Conservation (phyloP, 2,329 filamentous ascomycete species). For the Diaporthe longicolla region DNA sequence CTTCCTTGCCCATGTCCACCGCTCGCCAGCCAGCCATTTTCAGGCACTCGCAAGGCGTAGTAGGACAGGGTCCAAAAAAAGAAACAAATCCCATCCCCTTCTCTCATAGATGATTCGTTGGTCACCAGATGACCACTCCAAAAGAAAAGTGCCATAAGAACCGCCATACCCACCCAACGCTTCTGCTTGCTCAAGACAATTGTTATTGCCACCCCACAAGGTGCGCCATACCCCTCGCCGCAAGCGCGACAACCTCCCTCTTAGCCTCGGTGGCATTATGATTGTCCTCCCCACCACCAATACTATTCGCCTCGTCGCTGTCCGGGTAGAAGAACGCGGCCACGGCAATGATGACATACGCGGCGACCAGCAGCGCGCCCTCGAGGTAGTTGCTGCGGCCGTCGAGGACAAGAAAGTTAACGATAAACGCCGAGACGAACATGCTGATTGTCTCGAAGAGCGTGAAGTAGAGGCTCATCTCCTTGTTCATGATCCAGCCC, state of each 20-base stretch:
- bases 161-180: too few species aligned
- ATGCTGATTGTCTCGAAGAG: slow-evolving; percentile 90
- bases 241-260: slow-evolving; percentile 11
- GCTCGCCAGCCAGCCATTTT: background rate
- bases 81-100: background rate
- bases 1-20: background rate
- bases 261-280: slow-evolving; percentile 22
- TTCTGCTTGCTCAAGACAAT: background rate
- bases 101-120: background rate
- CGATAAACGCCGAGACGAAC: slow-evolving; percentile 87
- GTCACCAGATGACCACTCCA: background rate
- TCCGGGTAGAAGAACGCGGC: slow-evolving; percentile 77
- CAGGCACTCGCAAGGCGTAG: background rate
- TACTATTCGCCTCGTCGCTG: slow-evolving; percentile 59
- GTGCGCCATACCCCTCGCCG: slow-evolving; percentile 16
- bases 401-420: slow-evolving; percentile 89
- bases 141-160: background rate
- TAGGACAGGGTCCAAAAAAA: background rate
- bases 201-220: slow-evolving; percentile 25
- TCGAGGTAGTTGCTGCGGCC: slow-evolving; percentile 90
- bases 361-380: slow-evolving; percentile 77
- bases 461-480: slow-evolving; percentile 88
- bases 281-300: slow-evolving; percentile 29
- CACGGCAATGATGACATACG: slow-evolving; percentile 77
- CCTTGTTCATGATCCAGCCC: slow-evolving; percentile 75